A percentile compares a stretch with the other conserved stretches of the same genome.
Evolutionary conservation across 768 basidiomycete genomes (phyloP).

Genomic region (Amanita jacksonii): DNA sequence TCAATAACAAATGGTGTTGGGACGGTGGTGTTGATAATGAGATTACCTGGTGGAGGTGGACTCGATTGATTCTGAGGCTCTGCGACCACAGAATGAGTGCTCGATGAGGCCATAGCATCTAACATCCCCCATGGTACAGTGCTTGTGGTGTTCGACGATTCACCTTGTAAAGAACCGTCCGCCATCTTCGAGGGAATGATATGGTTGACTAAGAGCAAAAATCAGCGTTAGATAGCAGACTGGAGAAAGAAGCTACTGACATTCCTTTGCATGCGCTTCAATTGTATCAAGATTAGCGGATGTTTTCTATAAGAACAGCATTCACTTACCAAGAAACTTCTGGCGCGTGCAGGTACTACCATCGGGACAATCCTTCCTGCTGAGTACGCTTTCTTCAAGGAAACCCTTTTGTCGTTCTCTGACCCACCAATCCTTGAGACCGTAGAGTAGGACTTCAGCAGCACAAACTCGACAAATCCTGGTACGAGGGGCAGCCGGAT

Average conservation of each 20-base stretch:
- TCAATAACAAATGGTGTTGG: not conserved
- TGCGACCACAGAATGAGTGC: not conserved
- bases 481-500: conserved; percentile 47
- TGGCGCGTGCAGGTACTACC: conserved; percentile 52
- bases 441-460: conserved; percentile 65
- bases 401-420: conserved; percentile 65
- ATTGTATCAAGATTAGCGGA: conserved; percentile 8
- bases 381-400: conserved; percentile 43
- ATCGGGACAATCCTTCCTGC: conserved; percentile 60
- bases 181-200: conserved; percentile 20
- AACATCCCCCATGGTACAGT: not conserved
- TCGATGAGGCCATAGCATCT: not conserved
- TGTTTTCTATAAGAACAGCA: not conserved
- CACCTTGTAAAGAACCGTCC: not conserved
- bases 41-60: not conserved
- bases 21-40: not conserved
- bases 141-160: not conserved
- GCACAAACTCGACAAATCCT: conserved; percentile 67
- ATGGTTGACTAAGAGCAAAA: conserved; percentile 29
- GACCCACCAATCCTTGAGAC: conserved; percentile 77
- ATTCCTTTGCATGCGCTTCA: conserved; percentile 66
- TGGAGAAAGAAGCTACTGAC: conserved; percentile 30
- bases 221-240: conserved; percentile 5
- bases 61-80: not conserved
- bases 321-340: conserved; percentile 51